phyloP scores from a whole-genome alignment of 208 protist genomes.

The Leishmania mexicana region DNA sequence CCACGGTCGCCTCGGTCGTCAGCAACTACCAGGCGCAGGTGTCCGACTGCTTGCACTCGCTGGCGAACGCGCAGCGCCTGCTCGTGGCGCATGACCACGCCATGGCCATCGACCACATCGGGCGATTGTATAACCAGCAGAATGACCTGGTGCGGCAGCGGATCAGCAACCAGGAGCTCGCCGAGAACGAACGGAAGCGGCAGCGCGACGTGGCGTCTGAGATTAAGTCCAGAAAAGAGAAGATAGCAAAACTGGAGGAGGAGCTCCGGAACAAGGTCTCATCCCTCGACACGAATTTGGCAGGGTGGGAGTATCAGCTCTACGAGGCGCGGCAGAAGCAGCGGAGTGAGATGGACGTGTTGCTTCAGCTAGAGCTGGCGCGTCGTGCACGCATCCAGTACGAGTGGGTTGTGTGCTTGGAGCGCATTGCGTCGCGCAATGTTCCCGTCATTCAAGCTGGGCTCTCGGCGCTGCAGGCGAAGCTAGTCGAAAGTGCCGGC shows the following conservation, averaged over 20 bases:
- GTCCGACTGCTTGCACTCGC: constrained; percentile 64
- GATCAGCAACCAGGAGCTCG: constrained; percentile 42
- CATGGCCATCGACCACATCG: constrained; percentile 67
- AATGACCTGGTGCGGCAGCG: constrained; percentile 47
- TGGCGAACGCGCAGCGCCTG: constrained; percentile 75
- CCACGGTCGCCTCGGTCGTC: constrained; percentile 57
- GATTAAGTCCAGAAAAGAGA: constrained; percentile 42
- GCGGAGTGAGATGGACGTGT: constrained; percentile 46
- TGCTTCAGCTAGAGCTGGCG: constrained; percentile 46
- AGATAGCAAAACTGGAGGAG: constrained; percentile 52
- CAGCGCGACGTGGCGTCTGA: constrained; percentile 49
- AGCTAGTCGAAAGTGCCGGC: constrained; percentile 6
- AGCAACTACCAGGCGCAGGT: constrained; percentile 57
- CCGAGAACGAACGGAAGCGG: constrained; percentile 51
- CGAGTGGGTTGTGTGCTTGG: constrained; percentile 69
- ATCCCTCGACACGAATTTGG: constrained; percentile 59
- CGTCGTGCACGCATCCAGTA: constrained; percentile 58
- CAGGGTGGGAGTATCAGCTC: constrained; percentile 80
- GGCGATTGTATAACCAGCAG: constrained; percentile 58
- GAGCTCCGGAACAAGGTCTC: constrained; percentile 40
- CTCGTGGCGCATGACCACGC: constrained; percentile 84
- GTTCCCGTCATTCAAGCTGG: constrained; percentile 37
- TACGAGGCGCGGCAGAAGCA: constrained; percentile 57
- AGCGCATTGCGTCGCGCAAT: constrained; percentile 62
- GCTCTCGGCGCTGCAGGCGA: constrained; percentile 21